Base-by-base conservation (phyloP, 2,329 filamentous ascomycete genomes). In the Talaromyces marneffei region DNA sequence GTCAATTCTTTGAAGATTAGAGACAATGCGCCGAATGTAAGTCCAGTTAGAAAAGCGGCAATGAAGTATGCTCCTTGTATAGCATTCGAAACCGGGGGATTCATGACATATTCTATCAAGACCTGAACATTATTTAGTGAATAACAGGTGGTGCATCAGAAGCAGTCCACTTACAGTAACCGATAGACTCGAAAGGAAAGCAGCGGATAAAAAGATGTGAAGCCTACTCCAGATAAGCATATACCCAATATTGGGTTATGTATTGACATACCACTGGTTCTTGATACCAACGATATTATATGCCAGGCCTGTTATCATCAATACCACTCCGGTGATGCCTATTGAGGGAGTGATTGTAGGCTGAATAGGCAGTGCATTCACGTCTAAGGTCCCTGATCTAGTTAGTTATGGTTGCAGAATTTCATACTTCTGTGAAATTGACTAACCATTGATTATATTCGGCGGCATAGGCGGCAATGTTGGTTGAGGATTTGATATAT, bases 21-120 rank as follows among this genome's bases (percentile, higher is more conserved):
- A 0, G 91, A 85, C 2, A 87, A 77, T 12, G 81, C 89, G 16
- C 92, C 93, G 20, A 96, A 82, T 23, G 91, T 80, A 5, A 86
- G 71, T 1, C 92, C 91, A 0, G 91, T 87, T 64, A 91, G 75
- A 37, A 90, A 82, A 2, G 83, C 84, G 2, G 91, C 92, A 6
- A 92, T 89, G 37, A 97, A 84, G 72, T 94, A 97, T 31, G 86
- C 93, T 27, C 91, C 93, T 75, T 97, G 91, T 2, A 94, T 79
- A 0, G 85, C 89, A 71, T 89, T 78, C 62, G 82, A 85, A 40
- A 96, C 83, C 0, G 92, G 91, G 0, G 87, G 83, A 59, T 82
- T 87, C 88, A 95, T 94, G 40, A 97, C 87, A 72, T 97, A 97
- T 48, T 96, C 75, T 59, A 97, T 91, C 23, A 97, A 79, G 2